Percentiles rank a stretch among this genome's conserved stretches.
Evolutionary conservation across 2,329 filamentous ascomycete genomes (phyloP).

Genomic region (Aspergillus proliferans): DNA sequence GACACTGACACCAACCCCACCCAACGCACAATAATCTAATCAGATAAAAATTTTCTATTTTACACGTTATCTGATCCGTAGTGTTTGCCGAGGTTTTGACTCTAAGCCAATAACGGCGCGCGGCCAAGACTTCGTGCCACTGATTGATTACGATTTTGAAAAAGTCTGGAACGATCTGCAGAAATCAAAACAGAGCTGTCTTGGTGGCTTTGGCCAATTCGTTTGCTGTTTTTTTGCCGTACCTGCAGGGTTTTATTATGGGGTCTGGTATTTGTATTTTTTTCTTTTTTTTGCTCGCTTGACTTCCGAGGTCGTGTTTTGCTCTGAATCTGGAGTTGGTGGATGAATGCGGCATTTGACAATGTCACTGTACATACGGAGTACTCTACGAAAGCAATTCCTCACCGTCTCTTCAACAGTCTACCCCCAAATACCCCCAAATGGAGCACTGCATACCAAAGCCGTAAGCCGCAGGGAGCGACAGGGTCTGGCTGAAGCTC

Average conservation of each 20-base stretch:
- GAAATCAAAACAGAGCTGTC: not conserved
- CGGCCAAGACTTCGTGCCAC: not conserved
- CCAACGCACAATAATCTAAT: conserved; percentile 2
- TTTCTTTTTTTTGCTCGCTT: not conserved
- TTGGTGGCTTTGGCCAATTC: not conserved
- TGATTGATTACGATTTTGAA: not conserved
- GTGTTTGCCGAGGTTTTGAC: not conserved
- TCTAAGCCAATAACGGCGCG: not conserved
- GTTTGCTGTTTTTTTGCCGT: not conserved
- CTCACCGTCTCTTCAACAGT: not conserved
- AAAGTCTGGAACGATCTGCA: not conserved
- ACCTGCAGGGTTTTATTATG: not conserved
- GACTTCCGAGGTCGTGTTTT: not conserved
- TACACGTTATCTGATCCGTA: conserved; percentile 12
- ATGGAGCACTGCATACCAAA: too few species aligned
- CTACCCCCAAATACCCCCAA: too few species aligned
- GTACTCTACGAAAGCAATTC: not conserved
- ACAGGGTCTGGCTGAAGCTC: too few species aligned
- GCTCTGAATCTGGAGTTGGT: too few species aligned
- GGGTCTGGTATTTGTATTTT: not conserved
- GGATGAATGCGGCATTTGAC: too few species aligned
- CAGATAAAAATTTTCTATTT: conserved; percentile 11
- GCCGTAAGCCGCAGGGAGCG: not conserved
- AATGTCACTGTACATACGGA: not conserved
- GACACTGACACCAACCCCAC: not conserved